These are phyloP conservation scores for Epichloe bromicola DNA, from an alignment of 2,329 filamentous ascomycete genomes.

Conservation along the genomic window DNA sequence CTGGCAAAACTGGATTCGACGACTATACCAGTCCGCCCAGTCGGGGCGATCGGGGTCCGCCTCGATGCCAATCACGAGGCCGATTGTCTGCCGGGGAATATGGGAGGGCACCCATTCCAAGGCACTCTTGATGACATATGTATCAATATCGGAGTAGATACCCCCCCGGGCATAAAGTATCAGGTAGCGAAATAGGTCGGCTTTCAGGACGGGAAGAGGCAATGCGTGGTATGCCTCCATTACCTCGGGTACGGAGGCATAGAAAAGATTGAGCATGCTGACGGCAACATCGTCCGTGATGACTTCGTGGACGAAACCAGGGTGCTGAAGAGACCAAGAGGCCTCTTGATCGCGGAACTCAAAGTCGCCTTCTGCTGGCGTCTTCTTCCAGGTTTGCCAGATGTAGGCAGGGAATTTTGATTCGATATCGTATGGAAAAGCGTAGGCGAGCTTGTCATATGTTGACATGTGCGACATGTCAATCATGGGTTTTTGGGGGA, in stretches of 20 bases:
- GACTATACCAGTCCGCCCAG: constrained; percentile 92
- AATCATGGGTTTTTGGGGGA: constrained; percentile 41
- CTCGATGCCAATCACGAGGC: constrained; percentile 87
- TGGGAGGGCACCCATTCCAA: constrained; percentile 74
- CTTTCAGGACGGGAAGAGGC: constrained; percentile 62
- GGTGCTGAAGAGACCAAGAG: constrained; percentile 78
- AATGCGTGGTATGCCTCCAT: constrained; percentile 63
- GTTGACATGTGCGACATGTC: constrained; percentile 62
- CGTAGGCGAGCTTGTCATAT: constrained; percentile 73
- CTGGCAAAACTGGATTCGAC: constrained; percentile 94
- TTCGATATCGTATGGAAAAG: constrained; percentile 85
- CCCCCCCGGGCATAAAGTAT: constrained; percentile 49
- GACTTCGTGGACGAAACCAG: constrained; percentile 89
- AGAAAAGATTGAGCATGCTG: constrained; percentile 73
- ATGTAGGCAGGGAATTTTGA: constrained; percentile 92
- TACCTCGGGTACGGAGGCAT: constrained; percentile 68
- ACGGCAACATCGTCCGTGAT: constrained; percentile 82
- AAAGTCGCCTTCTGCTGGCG: constrained; percentile 66
- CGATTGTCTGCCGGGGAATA: constrained; percentile 65
- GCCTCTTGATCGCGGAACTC: constrained; percentile 72
- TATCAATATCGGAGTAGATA: constrained; percentile 87
- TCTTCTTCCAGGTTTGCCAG: constrained; percentile 97
- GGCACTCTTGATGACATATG: constrained; percentile 68
- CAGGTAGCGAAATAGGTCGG: constrained; percentile 67
- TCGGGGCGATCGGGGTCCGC: constrained; percentile 87